Conservation (phyloP, 805 yeast species). For the Saccharomycopsis fibuligera region DNA sequence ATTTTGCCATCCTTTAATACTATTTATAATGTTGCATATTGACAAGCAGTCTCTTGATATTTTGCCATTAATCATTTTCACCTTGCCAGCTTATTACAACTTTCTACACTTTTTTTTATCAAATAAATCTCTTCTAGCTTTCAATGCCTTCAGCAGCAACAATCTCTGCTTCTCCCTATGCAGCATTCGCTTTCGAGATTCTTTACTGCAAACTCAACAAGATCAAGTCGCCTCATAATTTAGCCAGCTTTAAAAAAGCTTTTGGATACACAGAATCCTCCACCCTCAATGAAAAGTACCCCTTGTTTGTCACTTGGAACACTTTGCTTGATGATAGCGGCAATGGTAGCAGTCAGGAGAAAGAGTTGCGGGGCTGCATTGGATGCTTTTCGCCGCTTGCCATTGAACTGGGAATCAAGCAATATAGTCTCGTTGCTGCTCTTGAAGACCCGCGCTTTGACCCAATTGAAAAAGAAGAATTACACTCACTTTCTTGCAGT, state of each 20-base stretch:
- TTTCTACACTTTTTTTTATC: no score
- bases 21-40: no score
- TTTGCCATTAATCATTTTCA: no score
- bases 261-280: slow-evolving; percentile 7
- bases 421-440: slow-evolving; percentile 65
- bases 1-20: no score
- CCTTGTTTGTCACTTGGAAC: slow-evolving; percentile 89
- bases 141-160: no score
- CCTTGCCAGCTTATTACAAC: no score
- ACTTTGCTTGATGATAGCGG: slow-evolving; percentile 25
- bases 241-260: slow-evolving; percentile 1
- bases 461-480: slow-evolving; percentile 53
- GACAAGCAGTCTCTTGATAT: no score
- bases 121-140: no score
- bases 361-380: slow-evolving; percentile 77
- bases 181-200: slow-evolving; percentile 37
- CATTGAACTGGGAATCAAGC: slow-evolving; percentile 50
- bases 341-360: slow-evolving; percentile 23
- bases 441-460: slow-evolving; percentile 71
- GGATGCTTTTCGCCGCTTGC: slow-evolving; percentile 70
- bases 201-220: slow-evolving; percentile 28
- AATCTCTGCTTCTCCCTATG: slow-evolving; percentile 27
- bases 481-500: slow-evolving; percentile 39
- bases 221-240: slow-evolving; percentile 10
- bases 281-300: slow-evolving; percentile 32